These are phyloP conservation scores for Purshia tridentata DNA, from an alignment of 306 rosid species.

Conservation along the genomic window DNA sequence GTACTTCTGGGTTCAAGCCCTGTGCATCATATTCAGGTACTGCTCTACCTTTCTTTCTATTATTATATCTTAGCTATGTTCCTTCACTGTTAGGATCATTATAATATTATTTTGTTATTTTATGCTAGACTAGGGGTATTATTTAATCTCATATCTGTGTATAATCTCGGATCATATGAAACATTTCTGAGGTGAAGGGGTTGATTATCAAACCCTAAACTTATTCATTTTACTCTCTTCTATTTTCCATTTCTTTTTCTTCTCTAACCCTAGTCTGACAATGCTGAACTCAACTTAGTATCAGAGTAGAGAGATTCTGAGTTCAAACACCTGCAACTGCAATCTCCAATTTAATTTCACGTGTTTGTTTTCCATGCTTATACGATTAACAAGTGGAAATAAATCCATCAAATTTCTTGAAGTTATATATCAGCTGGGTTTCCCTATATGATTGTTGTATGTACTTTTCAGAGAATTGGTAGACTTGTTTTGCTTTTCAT, in stretches of 20 bases:
- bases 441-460: background rate
- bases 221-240: background rate
- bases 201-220: too few relatives aligned
- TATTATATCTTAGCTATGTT: background rate
- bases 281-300: background rate
- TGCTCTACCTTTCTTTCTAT: conserved; percentile 6
- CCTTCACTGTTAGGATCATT: background rate
- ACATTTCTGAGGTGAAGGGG: background rate
- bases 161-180: background rate
- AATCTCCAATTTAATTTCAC: background rate
- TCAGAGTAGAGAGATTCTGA: background rate
- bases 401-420: background rate
- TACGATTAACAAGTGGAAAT: background rate
- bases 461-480: background rate
- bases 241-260: background rate
- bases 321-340: background rate
- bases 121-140: background rate
- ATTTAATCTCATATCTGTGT: background rate
- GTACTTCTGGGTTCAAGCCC: conserved; percentile 97
- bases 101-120: background rate
- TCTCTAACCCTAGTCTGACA: background rate
- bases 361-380: background rate
- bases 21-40: conserved; percentile 84
- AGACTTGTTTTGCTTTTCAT: conserved; percentile 6
- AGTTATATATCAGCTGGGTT: background rate